Evolutionary conservation across 176 grass and related monocot genomes (phyloP).

Genomic region (Aechmea fasciata): DNA sequence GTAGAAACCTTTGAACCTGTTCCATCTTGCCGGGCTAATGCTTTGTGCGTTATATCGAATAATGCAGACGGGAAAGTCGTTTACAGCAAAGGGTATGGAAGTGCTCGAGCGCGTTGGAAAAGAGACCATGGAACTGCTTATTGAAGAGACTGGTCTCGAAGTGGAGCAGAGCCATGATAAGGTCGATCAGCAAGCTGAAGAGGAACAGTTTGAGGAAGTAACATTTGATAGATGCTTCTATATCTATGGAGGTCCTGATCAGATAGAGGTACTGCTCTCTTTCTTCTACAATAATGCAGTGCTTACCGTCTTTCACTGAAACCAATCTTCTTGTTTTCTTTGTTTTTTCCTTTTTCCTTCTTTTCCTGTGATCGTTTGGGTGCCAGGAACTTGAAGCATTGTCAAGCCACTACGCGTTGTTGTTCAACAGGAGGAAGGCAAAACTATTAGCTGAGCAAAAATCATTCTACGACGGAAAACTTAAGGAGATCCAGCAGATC

Average conservation of each 20-base stretch:
- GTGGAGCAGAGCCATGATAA: slow-evolving; percentile 53
- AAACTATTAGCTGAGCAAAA: slow-evolving; percentile 80
- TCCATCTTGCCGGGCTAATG: background rate
- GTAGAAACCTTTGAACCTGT: background rate
- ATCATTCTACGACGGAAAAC: slow-evolving; percentile 62
- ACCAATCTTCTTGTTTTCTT: slow-evolving; percentile 1
- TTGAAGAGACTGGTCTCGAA: slow-evolving; percentile 92
- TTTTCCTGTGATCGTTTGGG: slow-evolving; percentile 3
- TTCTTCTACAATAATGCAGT: slow-evolving; percentile 19
- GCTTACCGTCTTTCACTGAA: no score
- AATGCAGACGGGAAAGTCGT: slow-evolving; percentile 71
- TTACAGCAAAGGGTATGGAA: slow-evolving; percentile 81
- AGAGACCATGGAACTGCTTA: slow-evolving; percentile 90
- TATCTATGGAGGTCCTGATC: slow-evolving; percentile 98
- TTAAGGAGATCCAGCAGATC: slow-evolving; percentile 70
- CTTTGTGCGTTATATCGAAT: slow-evolving; percentile 18
- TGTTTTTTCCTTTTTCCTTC: slow-evolving; percentile 11
- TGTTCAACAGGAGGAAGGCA: slow-evolving; percentile 87
- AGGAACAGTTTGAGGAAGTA: slow-evolving; percentile 81
- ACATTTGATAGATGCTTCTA: slow-evolving; percentile 98
- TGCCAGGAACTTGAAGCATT: slow-evolving; percentile 84
- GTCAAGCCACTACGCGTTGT: slow-evolving; percentile 78
- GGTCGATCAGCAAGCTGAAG: slow-evolving; percentile 48
- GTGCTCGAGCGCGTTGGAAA: slow-evolving; percentile 94
- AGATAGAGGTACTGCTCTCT: slow-evolving; percentile 55